Conservation (phyloP, 805 yeast species). For the Jamesozyma jinghongensis region DNA sequence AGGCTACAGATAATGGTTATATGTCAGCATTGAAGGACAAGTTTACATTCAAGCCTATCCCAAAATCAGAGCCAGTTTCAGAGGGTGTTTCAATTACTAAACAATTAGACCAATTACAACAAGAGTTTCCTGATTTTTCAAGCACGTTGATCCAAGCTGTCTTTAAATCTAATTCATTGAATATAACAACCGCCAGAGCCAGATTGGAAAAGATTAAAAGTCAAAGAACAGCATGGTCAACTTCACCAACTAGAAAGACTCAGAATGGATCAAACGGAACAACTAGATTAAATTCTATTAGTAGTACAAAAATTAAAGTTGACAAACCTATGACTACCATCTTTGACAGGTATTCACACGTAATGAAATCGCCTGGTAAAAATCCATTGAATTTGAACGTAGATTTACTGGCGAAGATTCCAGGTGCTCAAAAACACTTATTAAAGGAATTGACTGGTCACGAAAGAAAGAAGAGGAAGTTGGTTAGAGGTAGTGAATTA, state of each 20-base stretch:
- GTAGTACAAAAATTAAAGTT: conserved; percentile 26
- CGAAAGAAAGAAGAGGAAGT: conserved; percentile 27
- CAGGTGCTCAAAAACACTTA: background rate
- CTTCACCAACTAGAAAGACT: background rate
- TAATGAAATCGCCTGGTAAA: conserved; percentile 9
- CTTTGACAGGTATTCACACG: conserved; percentile 30
- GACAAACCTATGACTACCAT: conserved; percentile 32
- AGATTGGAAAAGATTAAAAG: conserved; percentile 24
- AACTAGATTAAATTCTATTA: conserved; percentile 3
- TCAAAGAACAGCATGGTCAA: conserved; percentile 22
- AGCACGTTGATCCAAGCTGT: conserved; percentile 32
- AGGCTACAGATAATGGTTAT: conserved; percentile 5
- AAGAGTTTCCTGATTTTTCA: conserved; percentile 30
- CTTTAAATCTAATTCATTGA: conserved; percentile 31
- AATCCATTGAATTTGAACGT: conserved; percentile 3
- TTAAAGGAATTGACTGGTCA: no score
- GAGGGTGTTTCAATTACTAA: conserved; percentile 1
- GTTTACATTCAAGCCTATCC: conserved; percentile 33
- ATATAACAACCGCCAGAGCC: conserved; percentile 29
- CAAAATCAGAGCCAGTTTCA: background rate
- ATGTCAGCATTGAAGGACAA: conserved; percentile 31
- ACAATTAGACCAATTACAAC: conserved; percentile 9
- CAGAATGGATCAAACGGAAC: background rate
- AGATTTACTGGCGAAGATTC: conserved; percentile 2
- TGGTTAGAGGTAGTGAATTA: conserved; percentile 34